Evolutionary conservation across 2,329 filamentous ascomycete species (phyloP).

Genomic region (Pseudogymnoascus sp.): DNA sequence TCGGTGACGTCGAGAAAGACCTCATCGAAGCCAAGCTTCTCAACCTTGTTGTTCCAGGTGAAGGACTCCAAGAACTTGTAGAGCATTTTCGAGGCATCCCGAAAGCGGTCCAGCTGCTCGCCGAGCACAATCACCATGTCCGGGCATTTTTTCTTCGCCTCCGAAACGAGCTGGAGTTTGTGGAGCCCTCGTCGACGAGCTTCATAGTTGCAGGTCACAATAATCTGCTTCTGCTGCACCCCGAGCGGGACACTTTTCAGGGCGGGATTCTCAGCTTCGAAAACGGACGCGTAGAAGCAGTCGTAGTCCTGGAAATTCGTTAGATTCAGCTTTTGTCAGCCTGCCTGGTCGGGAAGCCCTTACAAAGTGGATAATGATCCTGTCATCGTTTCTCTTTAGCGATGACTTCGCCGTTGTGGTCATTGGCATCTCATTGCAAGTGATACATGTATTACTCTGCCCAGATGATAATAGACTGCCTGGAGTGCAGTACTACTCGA

Average conservation of each 20-base stretch:
- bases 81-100: constrained; percentile 75
- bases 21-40: constrained; percentile 86
- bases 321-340: constrained; percentile 15
- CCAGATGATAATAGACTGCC: not conserved
- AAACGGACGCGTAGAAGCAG: constrained; percentile 86
- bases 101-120: constrained; percentile 77
- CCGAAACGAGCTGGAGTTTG: constrained; percentile 79
- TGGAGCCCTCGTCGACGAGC: constrained; percentile 64
- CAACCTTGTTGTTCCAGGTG: constrained; percentile 70
- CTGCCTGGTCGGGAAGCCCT: constrained; percentile 12
- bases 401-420: not conserved
- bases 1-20: constrained; percentile 69
- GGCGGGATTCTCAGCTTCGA: constrained; percentile 70
- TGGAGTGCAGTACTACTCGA: not conserved
- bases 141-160: constrained; percentile 72
- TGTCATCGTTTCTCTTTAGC: constrained; percentile 46
- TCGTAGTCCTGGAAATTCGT: constrained; percentile 56
- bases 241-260: constrained; percentile 69
- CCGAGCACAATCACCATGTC: constrained; percentile 80
- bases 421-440: constrained; percentile 4
- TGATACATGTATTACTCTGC: not conserved
- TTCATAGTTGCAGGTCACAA: constrained; percentile 91
- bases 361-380: constrained; percentile 77
- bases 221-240: constrained; percentile 85
- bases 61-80: constrained; percentile 64